Conservation (phyloP, 2,329 filamentous ascomycete genomes). For the Ceratocystis colombiana region DNA sequence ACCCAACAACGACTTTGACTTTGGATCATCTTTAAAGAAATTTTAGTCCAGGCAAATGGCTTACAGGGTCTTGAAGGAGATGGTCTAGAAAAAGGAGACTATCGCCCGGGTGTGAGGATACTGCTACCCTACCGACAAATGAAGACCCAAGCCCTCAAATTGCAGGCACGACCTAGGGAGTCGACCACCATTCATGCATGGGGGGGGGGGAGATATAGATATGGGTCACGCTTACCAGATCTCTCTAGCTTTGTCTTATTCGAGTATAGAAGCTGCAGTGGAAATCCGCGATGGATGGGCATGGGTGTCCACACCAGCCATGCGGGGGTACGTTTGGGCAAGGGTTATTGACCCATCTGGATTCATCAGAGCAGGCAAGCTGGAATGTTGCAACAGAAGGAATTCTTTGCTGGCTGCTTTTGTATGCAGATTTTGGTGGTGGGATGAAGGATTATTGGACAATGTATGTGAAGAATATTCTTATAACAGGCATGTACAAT, state of each 20-base stretch:
- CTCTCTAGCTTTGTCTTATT: neutral
- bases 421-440: too few species aligned
- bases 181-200: neutral
- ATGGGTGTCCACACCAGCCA: neutral
- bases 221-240: neutral
- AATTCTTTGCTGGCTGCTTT: too few species aligned
- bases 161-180: neutral
- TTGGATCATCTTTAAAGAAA: conserved; percentile 4
- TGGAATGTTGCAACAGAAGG: neutral
- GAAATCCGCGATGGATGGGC: neutral
- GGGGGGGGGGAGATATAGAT: neutral
- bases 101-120: neutral
- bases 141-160: neutral
- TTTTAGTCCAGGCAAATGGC: neutral
- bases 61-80: neutral
- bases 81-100: neutral
- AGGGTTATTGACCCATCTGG: neutral
- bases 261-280: neutral
- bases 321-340: neutral
- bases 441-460: too few species aligned
- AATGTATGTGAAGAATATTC: neutral
- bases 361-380: neutral
- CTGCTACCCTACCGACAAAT: conserved; percentile 3
- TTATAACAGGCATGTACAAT: neutral
- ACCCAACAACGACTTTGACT: neutral